These are phyloP conservation scores for Crithidia acanthocephali DNA, from an alignment of 208 protist species.

Conservation along the genomic window DNA sequence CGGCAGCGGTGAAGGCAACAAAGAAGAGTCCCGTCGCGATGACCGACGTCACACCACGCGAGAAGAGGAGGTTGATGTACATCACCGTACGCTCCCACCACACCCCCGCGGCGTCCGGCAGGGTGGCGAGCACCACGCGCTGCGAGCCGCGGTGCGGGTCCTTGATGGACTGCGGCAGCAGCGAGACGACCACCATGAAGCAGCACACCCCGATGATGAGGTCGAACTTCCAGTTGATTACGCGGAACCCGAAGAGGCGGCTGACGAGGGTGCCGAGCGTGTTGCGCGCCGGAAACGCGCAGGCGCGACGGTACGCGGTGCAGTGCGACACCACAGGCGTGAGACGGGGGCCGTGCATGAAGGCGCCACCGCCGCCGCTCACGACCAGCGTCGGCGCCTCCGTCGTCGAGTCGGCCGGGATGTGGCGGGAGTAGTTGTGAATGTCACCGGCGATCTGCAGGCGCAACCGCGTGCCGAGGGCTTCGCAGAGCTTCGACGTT, in stretches of 20 bases:
- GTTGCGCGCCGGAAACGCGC: conserved; percentile 62
- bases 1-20: conserved; percentile 49
- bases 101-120: conserved; percentile 27
- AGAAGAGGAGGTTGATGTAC: conserved; percentile 48
- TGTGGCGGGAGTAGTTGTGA: conserved; percentile 87
- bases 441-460: conserved; percentile 76
- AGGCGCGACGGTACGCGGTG: conserved; percentile 52
- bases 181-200: conserved; percentile 71
- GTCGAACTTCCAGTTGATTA: conserved; percentile 91
- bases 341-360: conserved; percentile 67
- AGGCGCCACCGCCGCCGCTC: conserved; percentile 79
- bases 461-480: conserved; percentile 61
- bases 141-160: conserved; percentile 3
- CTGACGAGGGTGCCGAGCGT: conserved; percentile 53
- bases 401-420: conserved; percentile 47
- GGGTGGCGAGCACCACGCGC: conserved; percentile 14
- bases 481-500: conserved; percentile 42
- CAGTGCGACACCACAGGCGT: conserved; percentile 52
- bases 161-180: conserved; percentile 55
- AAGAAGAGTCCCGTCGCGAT: conserved; percentile 52
- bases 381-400: conserved; percentile 69
- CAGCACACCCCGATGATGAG: conserved; percentile 68
- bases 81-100: conserved; percentile 30
- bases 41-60: conserved; percentile 50
- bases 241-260: conserved; percentile 69